Evolutionary conservation across 306 rosid species (phyloP), one percentile per base, ranked within the genome.

Genomic region (Casuarina equisetifolia): DNA sequence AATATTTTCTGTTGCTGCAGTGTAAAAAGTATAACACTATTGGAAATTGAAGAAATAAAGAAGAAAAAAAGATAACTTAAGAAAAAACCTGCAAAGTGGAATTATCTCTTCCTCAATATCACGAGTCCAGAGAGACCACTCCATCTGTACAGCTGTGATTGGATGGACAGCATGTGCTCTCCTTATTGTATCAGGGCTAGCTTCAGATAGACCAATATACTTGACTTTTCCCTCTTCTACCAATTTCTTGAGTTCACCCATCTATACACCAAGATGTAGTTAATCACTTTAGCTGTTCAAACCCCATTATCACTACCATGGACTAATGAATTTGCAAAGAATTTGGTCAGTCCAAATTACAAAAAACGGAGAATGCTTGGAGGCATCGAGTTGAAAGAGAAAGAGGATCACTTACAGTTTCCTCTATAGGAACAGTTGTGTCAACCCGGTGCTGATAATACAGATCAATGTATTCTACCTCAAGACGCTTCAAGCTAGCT

Each of bases 151-250:
- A 9, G 94, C 97, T 0, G 94, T 88, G 76, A 93, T 80, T 3
- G 94, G 97, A 83, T 91, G 98, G 80, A 91, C 90, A 1, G 91
- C 93, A 81, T 93, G 97, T 2, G 97, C 98, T 82, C 98, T 91
- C 68, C 85, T 89, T 79, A 91, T 88, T 45, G 97, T 90, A 67
- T 93, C 90, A 0, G 93, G 86, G 75, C 93, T 87, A 1, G 98
- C 93, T 64, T 91, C 98, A 75, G 97, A 90, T 74, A 88, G 71
- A 43, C 95, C 98, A 43, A 93, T 80, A 45, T 88, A 93, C 85
- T 46, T 88, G 19, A 91, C 76, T 75, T 91, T 93, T 38, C 98
- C 93, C 82, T 91, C 97, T 77, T 89, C 92, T 69, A 89, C 97
- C 38, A 91, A 83, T 80, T 88, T 91, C 85, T 92, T 92, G 20